These are phyloP conservation scores for Vitis amurensis DNA, from an alignment of 164 flowering plant species.

Conservation along the genomic window DNA sequence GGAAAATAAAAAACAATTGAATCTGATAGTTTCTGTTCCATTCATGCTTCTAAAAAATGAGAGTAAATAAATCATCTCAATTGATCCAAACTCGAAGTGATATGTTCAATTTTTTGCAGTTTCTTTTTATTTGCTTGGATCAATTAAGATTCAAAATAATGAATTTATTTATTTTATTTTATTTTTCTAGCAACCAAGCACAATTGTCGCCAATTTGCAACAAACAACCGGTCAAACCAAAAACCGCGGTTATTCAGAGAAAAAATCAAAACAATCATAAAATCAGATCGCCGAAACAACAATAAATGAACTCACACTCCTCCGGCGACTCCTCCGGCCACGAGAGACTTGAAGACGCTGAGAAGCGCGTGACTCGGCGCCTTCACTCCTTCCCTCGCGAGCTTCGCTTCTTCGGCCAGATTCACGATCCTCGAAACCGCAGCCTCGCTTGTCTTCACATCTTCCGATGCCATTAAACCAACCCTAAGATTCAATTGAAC, in stretches of 20 bases:
- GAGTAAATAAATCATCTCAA: no score
- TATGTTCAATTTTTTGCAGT: no score
- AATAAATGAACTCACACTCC: constrained; percentile 71
- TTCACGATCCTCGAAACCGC: constrained; percentile 86
- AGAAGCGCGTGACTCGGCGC: constrained; percentile 61
- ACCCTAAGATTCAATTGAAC: not conserved
- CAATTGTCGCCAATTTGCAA: not conserved
- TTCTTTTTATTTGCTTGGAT: no score
- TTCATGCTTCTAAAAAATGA: no score
- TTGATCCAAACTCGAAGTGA: no score
- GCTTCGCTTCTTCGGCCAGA: constrained; percentile 93
- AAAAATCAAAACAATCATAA: not conserved
- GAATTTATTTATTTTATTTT: no score
- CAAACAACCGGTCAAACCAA: constrained; percentile 41
- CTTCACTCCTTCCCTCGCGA: constrained; percentile 79
- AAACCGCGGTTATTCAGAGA: constrained; percentile 48
- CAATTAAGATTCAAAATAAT: no score
- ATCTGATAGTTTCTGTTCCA: no score
- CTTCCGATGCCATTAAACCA: constrained; percentile 39
- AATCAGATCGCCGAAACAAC: not conserved
- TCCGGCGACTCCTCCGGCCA: constrained; percentile 94
- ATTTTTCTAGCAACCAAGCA: no score
- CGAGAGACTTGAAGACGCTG: constrained; percentile 80
- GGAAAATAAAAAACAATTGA: no score
- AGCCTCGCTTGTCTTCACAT: constrained; percentile 66